Base-by-base conservation (phyloP, 176 grass and related monocot genomes). In the Dendrocalamus sinicus region DNA sequence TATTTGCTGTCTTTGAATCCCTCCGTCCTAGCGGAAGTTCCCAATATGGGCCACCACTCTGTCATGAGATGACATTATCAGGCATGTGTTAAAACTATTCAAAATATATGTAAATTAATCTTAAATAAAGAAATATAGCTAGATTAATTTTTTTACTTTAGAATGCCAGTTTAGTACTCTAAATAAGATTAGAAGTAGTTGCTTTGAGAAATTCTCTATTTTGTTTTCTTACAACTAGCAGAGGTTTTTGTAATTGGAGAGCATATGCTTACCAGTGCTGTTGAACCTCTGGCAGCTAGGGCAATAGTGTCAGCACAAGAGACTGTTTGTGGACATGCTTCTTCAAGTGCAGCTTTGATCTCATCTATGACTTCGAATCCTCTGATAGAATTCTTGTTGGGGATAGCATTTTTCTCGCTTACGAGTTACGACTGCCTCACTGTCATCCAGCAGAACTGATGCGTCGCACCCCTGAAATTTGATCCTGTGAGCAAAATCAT, bases 11-110 rank as follows among this genome's bases (percentile, higher is more conserved):
- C 80, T 88, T 87, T 43, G 93, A 93, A 66, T 99, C 96, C 86
- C 88, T 94, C 78, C 93, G 94, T 57, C 96, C 96, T n/a, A 99
- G 59, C 9, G 93, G 86, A 83, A 99, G 90, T 51, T 94, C 92
- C 93, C 93, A 99, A 61, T 87, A 83, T 14, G 91, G 96, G 6
- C 96, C 93, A 62, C 92, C 96, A 60, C 88, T 92, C 90, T 96
- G 75, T 81, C 43, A 81, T 58, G 48, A 64, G 46, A 72, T 80
- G 69, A 37, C 57, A 51, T 55, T 70, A 62, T 52, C 53, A 80
- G 46, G 28, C 45, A 19, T 47, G 9, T 86, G 39, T 78, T 48
- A 79, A 50, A 81, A 61, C n/a, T 61, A 61, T 61, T 23, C 58
- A 24, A 23, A 61, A 61, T 61, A 61, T 61, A 61, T 61, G 23